Percentiles rank a stretch among this genome's conserved stretches.
phyloP scores from a whole-genome alignment of 106 monocot species.

The Triglochin maritima region DNA sequence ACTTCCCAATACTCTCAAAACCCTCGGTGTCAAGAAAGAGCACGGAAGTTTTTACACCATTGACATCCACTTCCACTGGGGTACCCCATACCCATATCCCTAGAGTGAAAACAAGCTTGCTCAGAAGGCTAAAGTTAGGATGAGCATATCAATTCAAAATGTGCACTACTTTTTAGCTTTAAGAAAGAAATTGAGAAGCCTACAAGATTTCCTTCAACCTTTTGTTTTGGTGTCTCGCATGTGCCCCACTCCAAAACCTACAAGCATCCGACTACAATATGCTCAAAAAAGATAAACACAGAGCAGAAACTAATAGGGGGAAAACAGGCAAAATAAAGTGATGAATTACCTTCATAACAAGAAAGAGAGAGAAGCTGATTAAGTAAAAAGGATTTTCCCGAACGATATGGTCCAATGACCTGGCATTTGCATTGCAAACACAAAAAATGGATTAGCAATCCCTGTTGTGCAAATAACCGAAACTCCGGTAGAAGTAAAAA shows the following conservation, averaged over 20 bases:
- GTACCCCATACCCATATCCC: constrained; percentile 99
- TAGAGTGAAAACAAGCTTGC: constrained; percentile 18
- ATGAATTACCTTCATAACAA: constrained; percentile 81
- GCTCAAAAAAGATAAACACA: background rate
- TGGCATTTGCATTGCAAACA: constrained; percentile 15
- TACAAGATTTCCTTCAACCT: constrained; percentile 35
- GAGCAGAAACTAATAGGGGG: background rate
- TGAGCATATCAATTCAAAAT: background rate
- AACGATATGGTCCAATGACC: constrained; percentile 99
- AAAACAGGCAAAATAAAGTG: background rate
- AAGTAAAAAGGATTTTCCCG: constrained; percentile 97
- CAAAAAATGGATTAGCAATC: background rate
- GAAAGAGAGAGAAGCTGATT: constrained; percentile 95
- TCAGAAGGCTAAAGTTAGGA: background rate
- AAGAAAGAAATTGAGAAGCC: background rate
- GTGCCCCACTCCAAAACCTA: constrained; percentile 99
- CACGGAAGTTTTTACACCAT: constrained; percentile 83
- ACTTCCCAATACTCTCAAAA: constrained; percentile 99
- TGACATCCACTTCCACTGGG: constrained; percentile 67
- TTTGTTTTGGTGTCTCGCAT: constrained; percentile 99
- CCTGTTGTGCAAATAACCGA: background rate
- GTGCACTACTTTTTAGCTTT: background rate
- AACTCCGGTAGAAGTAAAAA: too few relatives aligned
- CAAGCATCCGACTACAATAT: constrained; percentile 7
- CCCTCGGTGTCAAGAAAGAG: constrained; percentile 95